Percentiles rank a stretch among this genome's conserved stretches.
These are phyloP conservation scores for Teratosphaeria gauchensis DNA, from an alignment of 2,329 filamentous ascomycete genomes.

Conservation along the genomic window DNA sequence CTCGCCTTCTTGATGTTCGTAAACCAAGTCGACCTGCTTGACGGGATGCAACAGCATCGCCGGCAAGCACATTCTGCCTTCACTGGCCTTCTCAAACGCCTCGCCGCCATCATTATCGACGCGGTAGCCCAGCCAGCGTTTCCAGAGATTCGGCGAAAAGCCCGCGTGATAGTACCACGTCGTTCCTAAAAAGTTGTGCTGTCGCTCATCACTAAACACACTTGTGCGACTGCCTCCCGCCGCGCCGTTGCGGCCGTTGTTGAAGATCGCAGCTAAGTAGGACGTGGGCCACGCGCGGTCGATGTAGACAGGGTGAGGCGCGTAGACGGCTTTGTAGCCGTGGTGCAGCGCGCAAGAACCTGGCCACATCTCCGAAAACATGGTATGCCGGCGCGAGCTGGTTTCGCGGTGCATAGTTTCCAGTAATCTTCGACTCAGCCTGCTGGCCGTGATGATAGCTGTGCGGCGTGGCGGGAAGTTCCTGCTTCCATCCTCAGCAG, in stretches of 20 bases:
- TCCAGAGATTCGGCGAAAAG: slow-evolving; percentile 45
- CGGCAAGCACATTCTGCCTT: slow-evolving; percentile 42
- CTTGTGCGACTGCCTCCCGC: slow-evolving; percentile 38
- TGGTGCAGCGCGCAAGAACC: slow-evolving; percentile 62
- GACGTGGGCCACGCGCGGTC: slow-evolving; percentile 46
- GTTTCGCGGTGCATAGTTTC: slow-evolving; percentile 67
- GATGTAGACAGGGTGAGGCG: slow-evolving; percentile 48
- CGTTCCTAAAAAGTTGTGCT: slow-evolving; percentile 45
- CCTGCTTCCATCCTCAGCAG: slow-evolving; percentile 24
- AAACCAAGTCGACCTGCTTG: slow-evolving; percentile 40
- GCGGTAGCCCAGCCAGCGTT: slow-evolving; percentile 45
- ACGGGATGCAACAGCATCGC: slow-evolving; percentile 41
- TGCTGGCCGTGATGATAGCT: slow-evolving; percentile 61
- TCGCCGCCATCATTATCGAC: slow-evolving; percentile 43
- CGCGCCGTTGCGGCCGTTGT: slow-evolving; percentile 44
- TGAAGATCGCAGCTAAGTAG: slow-evolving; percentile 47
- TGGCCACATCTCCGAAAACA: slow-evolving; percentile 75
- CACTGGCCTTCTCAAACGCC: slow-evolving; percentile 33
- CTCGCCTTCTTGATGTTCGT: slow-evolving; percentile 27
- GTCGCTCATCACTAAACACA: slow-evolving; percentile 42
- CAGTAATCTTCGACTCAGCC: slow-evolving; percentile 57
- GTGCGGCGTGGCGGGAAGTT: slow-evolving; percentile 55
- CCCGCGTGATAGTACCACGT: slow-evolving; percentile 47
- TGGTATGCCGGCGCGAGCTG: slow-evolving; percentile 56
- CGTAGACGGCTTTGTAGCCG: slow-evolving; percentile 66